Evolutionary conservation across 2,329 filamentous ascomycete species (phyloP).

Genomic region (Thelonectria blattea): DNA sequence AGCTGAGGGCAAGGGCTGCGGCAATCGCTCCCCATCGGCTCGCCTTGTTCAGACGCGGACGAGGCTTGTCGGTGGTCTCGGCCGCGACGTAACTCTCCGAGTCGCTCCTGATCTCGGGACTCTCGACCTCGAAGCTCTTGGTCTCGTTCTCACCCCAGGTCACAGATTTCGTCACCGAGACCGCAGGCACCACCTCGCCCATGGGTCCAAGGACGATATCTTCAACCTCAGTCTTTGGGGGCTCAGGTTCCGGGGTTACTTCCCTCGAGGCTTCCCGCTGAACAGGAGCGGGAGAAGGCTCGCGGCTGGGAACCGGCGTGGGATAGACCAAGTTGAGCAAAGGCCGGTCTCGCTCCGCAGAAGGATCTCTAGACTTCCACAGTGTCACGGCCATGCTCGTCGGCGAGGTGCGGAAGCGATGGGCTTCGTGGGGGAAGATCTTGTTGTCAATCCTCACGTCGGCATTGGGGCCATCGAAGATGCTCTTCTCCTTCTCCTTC

Average conservation of each 20-base stretch:
- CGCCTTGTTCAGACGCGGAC: slow-evolving; percentile 47
- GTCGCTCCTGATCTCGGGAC: slow-evolving; percentile 53
- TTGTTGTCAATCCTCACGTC: slow-evolving; percentile 67
- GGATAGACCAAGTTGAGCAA: slow-evolving; percentile 66
- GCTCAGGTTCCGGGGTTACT: slow-evolving; percentile 15
- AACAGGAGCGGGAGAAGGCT: slow-evolving; percentile 51
- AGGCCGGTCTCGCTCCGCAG: slow-evolving; percentile 61
- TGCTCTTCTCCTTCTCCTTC: slow-evolving; percentile 51
- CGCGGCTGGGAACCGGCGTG: slow-evolving; percentile 55
- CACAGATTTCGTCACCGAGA: slow-evolving; percentile 58
- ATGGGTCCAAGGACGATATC: slow-evolving; percentile 48
- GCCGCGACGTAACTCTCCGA: slow-evolving; percentile 39
- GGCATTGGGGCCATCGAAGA: slow-evolving; percentile 65
- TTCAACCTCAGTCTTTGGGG: slow-evolving; percentile 36
- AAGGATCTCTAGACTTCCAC: slow-evolving; percentile 58
- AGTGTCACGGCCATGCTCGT: slow-evolving; percentile 38
- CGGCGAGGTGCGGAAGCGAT: slow-evolving; percentile 42
- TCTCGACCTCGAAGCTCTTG: slow-evolving; percentile 67
- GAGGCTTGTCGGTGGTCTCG: slow-evolving; percentile 38
- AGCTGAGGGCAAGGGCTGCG: slow-evolving; percentile 54
- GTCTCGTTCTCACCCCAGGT: slow-evolving; percentile 71
- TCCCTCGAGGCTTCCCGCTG: slow-evolving; percentile 26
- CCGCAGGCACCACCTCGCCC: slow-evolving; percentile 48
- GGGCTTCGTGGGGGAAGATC: slow-evolving; percentile 59
- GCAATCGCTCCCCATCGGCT: slow-evolving; percentile 60